Base-by-base conservation (phyloP, 306 rosid genomes). In the Comarum palustre region DNA sequence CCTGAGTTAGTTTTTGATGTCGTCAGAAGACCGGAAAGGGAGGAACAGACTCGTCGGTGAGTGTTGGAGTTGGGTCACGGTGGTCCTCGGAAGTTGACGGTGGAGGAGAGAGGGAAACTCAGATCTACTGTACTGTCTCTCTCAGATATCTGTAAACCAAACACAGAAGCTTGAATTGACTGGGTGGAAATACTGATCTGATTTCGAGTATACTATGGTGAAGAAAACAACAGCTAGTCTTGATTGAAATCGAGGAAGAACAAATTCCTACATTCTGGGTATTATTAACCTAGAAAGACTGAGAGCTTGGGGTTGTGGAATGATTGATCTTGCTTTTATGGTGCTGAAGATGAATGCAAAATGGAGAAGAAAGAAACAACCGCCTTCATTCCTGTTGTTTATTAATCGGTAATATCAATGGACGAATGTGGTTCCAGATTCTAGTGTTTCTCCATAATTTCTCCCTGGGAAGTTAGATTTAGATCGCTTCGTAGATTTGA, bases 181-280 rank as follows among this genome's bases (percentile, higher is more conserved):
- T 36, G 5, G 8, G 6, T 36, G 1, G 90, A 5, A 50, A 93
- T 81, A 75, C 98, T 90, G 78, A 93, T 90, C 7, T 75, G 85
- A 75, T 90, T 96, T 77, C 96, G 83, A 1, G 97, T 90, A 58
- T 90, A 88, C 5, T 73, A 50, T 27, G 96, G 73, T 22, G 98
- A 93, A 32, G 72, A 32, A 32, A 32, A 32, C 36, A 80, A 68
- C 97, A 90, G 83, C 98, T 90, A 19, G 98, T 90, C 48, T 6
- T 87, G 52, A 93, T 90, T 24, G 82, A 64, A 4, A 87, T 91
- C 0, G 87, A 77, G 89, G 72, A 93, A 36, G 90, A 79, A 48
- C 97, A 93, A 79, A 81, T 78, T 52, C 73, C 77, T 12, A 0
- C 77, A 69, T 82, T 82, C 77, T 71, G 84, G 82, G 87, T 75